These are phyloP conservation scores for Pulveroboletus sp. DNA, from an alignment of 768 basidiomycete genomes.

Conservation along the genomic window DNA sequence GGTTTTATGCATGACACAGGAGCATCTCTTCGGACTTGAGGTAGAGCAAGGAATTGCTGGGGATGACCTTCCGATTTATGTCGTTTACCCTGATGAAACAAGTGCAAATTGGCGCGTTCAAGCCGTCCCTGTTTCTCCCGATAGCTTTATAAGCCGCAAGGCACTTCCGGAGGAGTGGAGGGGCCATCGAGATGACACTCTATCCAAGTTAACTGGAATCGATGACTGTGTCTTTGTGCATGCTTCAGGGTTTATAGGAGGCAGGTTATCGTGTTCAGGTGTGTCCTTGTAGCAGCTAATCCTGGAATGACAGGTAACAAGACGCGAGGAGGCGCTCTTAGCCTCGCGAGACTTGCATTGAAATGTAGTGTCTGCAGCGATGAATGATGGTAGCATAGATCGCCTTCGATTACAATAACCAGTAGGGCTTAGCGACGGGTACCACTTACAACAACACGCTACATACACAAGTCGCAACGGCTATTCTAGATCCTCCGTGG, in stretches of 20 bases:
- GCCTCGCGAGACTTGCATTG: conserved; percentile 70
- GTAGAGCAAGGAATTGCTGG: conserved; percentile 42
- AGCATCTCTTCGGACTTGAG: conserved; percentile 90
- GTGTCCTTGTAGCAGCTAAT: conserved; percentile 5
- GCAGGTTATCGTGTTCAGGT: conserved; percentile 36
- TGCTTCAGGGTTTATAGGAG: conserved; percentile 95
- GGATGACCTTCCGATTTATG: conserved; percentile 64
- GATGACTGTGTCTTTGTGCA: conserved; percentile 89
- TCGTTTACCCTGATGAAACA: conserved; percentile 85
- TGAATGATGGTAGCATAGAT: conserved; percentile 14
- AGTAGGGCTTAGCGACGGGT: conserved; percentile 10
- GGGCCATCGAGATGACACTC: conserved; percentile 79
- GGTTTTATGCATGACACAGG: conserved; percentile 38
- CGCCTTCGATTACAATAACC: conserved; percentile 10
- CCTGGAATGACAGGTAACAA: conserved; percentile 59
- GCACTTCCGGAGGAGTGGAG: conserved; percentile 92
- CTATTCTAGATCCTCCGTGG: conserved; percentile 11
- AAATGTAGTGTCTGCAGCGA: conserved; percentile 24
- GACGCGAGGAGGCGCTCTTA: conserved; percentile 82
- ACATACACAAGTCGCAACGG: conserved; percentile 11
- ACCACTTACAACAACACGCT: conserved; percentile 9
- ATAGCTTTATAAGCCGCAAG: conserved; percentile 88
- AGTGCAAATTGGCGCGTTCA: conserved; percentile 83
- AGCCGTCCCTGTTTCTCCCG: conserved; percentile 76
- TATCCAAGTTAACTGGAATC: conserved; percentile 71